Percentiles rank a stretch among this genome's conserved stretches.
phyloP scores from a whole-genome alignment of 2,329 filamentous ascomycete genomes.

The Huntiella bhutanensis region DNA sequence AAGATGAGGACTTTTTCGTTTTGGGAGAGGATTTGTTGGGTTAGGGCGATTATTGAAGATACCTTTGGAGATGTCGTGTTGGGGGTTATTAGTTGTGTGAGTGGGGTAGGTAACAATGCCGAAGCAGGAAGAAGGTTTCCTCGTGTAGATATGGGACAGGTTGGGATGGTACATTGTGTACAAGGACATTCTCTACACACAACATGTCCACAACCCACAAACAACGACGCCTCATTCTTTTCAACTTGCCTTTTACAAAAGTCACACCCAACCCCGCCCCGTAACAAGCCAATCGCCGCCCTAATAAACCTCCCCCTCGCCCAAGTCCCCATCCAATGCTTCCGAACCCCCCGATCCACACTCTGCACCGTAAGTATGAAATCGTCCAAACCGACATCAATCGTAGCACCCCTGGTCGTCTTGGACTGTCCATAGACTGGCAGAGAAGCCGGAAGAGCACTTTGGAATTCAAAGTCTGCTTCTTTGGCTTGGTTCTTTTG shows the following conservation, averaged over 20 bases:
- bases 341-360: conserved; percentile 5
- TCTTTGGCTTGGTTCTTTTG: conserved; percentile 2
- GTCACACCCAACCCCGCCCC: conserved; percentile 3
- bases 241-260: neutral
- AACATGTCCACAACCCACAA: conserved; percentile 16
- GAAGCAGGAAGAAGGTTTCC: conserved; percentile 3
- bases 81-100: neutral
- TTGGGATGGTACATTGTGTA: too few relatives aligned
- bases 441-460: conserved; percentile 10
- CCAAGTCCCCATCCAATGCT: conserved; percentile 4
- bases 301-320: conserved; percentile 6
- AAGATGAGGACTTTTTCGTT: conserved; percentile 20
- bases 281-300: neutral
- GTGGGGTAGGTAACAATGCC: conserved; percentile 4
- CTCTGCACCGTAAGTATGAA: conserved; percentile 13
- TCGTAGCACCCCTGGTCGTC: conserved; percentile 10
- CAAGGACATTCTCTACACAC: conserved; percentile 14
- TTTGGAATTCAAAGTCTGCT: conserved; percentile 14
- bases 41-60: conserved; percentile 13
- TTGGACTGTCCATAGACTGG: conserved; percentile 10
- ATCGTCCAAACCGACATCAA: conserved; percentile 13
- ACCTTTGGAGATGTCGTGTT: conserved; percentile 13
- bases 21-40: conserved; percentile 1
- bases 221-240: conserved; percentile 10
- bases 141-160: too few relatives aligned